Percentiles rank a stretch among this genome's conserved stretches.
Conservation (phyloP, 1,139 yeast genomes). For the Saccharomyces hybrid region DNA sequence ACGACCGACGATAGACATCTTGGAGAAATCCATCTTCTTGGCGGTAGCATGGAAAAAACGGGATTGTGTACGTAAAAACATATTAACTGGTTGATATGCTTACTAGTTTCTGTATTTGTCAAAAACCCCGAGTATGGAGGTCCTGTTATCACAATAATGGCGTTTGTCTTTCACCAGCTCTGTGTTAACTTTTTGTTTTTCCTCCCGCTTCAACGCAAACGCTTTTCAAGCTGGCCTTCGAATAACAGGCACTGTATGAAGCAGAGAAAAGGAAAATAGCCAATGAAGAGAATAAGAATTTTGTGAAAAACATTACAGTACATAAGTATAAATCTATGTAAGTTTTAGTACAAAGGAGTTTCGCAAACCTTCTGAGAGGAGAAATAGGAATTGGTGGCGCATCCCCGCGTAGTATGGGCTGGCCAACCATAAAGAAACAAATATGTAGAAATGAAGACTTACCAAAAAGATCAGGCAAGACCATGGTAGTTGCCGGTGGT, state of each 20-base stretch:
- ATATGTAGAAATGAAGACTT: no score
- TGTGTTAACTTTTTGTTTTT: neutral
- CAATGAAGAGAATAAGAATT: no score
- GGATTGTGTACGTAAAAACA: constrained; percentile 23
- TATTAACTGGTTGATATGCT: constrained; percentile 4
- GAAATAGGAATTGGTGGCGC: no score
- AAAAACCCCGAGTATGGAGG: neutral
- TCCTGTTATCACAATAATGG: neutral
- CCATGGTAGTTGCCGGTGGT: constrained; percentile 35
- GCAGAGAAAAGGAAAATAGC: neutral
- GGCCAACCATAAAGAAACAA: no score
- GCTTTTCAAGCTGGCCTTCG: neutral
- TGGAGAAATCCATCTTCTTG: constrained; percentile 28
- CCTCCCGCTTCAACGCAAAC: neutral
- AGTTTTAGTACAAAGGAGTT: no score
- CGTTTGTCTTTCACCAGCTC: neutral
- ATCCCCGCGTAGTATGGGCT: no score
- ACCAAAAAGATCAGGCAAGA: neutral
- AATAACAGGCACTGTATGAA: neutral
- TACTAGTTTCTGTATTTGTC: neutral
- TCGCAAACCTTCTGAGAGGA: no score
- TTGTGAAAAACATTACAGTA: no score
- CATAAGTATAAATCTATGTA: no score
- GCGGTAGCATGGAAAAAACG: constrained; percentile 29
- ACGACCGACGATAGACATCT: constrained; percentile 33